Percentiles rank a stretch among this genome's conserved stretches.
Evolutionary conservation across 1,139 yeast species (phyloP).

Genomic region (Hanseniaspora uvarum): DNA sequence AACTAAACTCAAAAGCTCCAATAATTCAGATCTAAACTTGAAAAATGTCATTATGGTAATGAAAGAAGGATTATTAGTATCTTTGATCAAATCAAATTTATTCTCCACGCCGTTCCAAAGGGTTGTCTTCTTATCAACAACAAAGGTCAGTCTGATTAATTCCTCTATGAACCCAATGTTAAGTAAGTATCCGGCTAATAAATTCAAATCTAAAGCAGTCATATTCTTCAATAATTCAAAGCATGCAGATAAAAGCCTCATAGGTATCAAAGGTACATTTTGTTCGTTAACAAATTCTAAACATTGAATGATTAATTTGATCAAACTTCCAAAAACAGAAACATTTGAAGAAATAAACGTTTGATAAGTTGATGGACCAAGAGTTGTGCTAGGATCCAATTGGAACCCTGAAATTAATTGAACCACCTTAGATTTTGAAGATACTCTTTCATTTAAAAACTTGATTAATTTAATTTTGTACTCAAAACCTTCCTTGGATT

Average conservation of each 20-base stretch:
- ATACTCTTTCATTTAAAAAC: slow-evolving; percentile 38
- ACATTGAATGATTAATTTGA: slow-evolving; percentile 42
- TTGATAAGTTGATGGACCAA: slow-evolving; percentile 36
- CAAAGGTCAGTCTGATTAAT: slow-evolving; percentile 38
- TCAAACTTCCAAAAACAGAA: slow-evolving; percentile 48
- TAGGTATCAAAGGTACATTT: slow-evolving; percentile 45
- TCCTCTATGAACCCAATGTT: slow-evolving; percentile 36
- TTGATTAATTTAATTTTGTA: slow-evolving; percentile 51
- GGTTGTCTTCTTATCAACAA: slow-evolving; percentile 35
- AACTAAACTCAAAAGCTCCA: slow-evolving; percentile 64
- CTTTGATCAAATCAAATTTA: slow-evolving; percentile 18
- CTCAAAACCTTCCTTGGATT: slow-evolving; percentile 32
- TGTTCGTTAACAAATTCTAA: slow-evolving; percentile 36
- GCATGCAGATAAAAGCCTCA: slow-evolving; percentile 47
- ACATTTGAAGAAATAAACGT: slow-evolving; percentile 42
- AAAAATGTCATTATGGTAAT: slow-evolving; percentile 55
- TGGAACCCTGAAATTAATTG: slow-evolving; percentile 73
- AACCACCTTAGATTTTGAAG: slow-evolving; percentile 41
- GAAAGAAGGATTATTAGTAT: slow-evolving; percentile 33
- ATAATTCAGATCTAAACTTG: slow-evolving; percentile 48
- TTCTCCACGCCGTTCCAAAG: slow-evolving; percentile 44
- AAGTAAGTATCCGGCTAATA: slow-evolving; percentile 36
- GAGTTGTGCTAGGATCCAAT: slow-evolving; percentile 36
- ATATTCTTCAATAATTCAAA: slow-evolving; percentile 51
- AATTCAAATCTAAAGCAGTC: slow-evolving; percentile 35